Evolutionary conservation across 192 early-diverging fungal genomes (phyloP).

Genomic region (Coemansia sp.): DNA sequence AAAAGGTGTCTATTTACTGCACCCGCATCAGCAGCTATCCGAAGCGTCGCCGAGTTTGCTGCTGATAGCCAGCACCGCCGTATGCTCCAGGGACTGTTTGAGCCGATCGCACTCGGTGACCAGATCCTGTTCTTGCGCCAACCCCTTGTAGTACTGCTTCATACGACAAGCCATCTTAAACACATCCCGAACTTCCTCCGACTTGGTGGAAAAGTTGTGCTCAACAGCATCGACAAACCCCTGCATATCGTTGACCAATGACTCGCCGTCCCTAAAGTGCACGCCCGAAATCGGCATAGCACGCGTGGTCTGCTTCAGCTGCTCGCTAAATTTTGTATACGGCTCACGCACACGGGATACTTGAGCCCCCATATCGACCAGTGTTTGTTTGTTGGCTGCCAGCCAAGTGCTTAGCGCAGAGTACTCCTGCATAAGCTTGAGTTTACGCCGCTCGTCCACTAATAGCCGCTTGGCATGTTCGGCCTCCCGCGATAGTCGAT

Average conservation of each 20-base stretch:
- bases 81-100: constrained; percentile 33
- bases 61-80: constrained; percentile 35
- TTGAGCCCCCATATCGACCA: constrained; percentile 24
- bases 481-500: constrained; percentile 22
- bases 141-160: constrained; percentile 18
- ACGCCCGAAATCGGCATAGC: constrained; percentile 50
- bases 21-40: not conserved
- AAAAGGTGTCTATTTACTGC: not conserved
- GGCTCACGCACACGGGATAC: constrained; percentile 17
- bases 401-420: constrained; percentile 36
- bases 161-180: constrained; percentile 20
- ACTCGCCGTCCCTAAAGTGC: constrained; percentile 17
- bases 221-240: constrained; percentile 25
- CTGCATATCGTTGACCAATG: constrained; percentile 35
- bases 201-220: constrained; percentile 13
- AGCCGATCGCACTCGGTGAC: constrained; percentile 37
- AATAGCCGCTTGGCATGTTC: constrained; percentile 18
- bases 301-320: constrained; percentile 30
- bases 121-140: constrained; percentile 34
- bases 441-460: constrained; percentile 32
- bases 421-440: constrained; percentile 45
- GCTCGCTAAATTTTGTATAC: constrained; percentile 24
- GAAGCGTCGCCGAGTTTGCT: not conserved
- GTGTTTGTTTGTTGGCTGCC: constrained; percentile 12
- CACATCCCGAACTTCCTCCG: constrained; percentile 4